Percentiles rank a stretch among this genome's conserved stretches.
Evolutionary conservation across 2,329 filamentous ascomycete species (phyloP).

Genomic region (Dactylonectria macrodidyma): DNA sequence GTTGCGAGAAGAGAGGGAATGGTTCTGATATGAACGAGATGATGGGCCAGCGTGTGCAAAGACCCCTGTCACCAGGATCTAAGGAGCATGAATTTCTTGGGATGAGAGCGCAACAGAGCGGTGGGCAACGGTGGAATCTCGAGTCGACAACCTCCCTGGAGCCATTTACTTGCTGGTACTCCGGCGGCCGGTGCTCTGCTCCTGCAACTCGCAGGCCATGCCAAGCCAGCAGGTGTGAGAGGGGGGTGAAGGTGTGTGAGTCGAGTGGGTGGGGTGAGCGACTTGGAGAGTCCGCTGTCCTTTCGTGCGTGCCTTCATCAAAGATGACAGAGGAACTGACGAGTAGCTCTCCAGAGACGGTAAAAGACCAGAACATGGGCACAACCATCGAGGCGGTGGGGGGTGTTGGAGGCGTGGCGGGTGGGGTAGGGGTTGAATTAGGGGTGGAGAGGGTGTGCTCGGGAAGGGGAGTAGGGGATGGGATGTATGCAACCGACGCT

Average conservation of each 20-base stretch:
- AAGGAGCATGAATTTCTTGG: slow-evolving; percentile 43
- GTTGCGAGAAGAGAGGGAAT: slow-evolving; percentile 32
- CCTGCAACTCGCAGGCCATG: slow-evolving; percentile 40
- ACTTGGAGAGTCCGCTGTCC: slow-evolving; percentile 26
- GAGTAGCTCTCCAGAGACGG: slow-evolving; percentile 29
- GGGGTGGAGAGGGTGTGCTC: neutral
- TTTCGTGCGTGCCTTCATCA: slow-evolving; percentile 25
- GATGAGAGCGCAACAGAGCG: slow-evolving; percentile 44
- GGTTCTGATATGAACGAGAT: slow-evolving; percentile 42
- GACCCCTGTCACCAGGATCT: slow-evolving; percentile 43
- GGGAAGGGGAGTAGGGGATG: no score
- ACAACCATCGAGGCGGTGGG: slow-evolving; percentile 11
- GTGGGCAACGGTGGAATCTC: slow-evolving; percentile 41
- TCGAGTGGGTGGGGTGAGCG: slow-evolving; percentile 24
- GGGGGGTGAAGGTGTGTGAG: slow-evolving; percentile 11
- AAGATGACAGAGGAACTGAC: slow-evolving; percentile 35
- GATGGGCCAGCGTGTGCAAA: slow-evolving; percentile 39
- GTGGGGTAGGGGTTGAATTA: neutral
- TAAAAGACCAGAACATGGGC: slow-evolving; percentile 10
- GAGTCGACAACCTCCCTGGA: slow-evolving; percentile 36
- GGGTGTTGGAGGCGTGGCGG: neutral
- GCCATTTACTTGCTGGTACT: slow-evolving; percentile 32
- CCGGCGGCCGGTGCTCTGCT: slow-evolving; percentile 16
- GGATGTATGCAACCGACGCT: slow-evolving; percentile 3
- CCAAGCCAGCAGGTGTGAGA: slow-evolving; percentile 28